phyloP scores from a whole-genome alignment of 495 filamentous ascomycete genomes.

The Polyplosphaeria fusca region DNA sequence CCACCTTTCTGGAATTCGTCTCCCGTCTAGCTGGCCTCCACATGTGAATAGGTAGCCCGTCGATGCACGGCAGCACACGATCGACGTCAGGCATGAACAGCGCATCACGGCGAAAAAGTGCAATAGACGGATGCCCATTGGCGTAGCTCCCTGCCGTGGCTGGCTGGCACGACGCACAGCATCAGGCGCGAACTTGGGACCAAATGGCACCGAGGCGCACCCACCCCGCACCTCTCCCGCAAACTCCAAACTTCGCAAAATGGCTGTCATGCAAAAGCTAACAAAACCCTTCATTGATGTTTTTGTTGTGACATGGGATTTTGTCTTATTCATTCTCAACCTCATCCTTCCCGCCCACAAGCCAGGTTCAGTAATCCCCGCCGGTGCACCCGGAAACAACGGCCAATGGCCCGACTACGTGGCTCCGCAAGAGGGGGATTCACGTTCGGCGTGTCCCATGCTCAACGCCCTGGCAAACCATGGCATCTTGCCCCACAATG shows the following conservation, averaged over 20 bases:
- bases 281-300: neutral
- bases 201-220: neutral
- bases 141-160: neutral
- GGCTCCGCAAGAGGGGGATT: neutral
- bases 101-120: too few relatives aligned
- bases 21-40: too few relatives aligned
- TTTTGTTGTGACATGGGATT: neutral
- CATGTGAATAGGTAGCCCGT: too few relatives aligned
- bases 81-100: too few relatives aligned
- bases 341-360: neutral
- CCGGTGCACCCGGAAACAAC: neutral
- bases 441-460: conserved; percentile 33
- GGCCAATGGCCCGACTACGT: neutral
- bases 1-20: too few relatives aligned
- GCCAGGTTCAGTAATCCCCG: neutral
- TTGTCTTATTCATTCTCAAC: neutral
- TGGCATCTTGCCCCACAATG: conserved; percentile 31
- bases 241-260: neutral
- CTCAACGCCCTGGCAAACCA: conserved; percentile 39
- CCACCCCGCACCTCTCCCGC: neutral
- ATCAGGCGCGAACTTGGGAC: neutral
- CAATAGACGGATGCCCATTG: neutral
- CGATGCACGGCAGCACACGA: too few relatives aligned
- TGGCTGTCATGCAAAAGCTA: neutral
- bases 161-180: neutral